Evolutionary conservation across 2,329 filamentous ascomycete species (phyloP).

Genomic region (Sclerotinia minor): DNA sequence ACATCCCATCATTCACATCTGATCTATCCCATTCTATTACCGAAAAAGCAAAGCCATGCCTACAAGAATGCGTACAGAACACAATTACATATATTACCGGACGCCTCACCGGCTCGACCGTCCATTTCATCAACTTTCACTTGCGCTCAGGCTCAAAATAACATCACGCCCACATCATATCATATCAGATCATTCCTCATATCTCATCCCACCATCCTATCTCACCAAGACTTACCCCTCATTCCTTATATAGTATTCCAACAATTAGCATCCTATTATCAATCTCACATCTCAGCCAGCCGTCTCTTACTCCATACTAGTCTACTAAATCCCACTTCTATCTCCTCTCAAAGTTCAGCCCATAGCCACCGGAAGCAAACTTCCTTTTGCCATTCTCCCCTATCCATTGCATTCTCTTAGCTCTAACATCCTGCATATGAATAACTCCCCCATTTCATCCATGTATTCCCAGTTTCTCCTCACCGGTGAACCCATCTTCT

Average conservation of each 20-base stretch:
- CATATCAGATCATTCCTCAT: not conserved
- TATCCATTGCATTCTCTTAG: no score
- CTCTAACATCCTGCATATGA: no score
- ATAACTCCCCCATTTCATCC: no score
- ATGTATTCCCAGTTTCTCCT: not conserved
- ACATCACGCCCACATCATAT: not conserved
- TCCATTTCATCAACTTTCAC: not conserved
- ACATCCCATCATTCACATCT: not conserved
- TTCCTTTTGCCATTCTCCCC: no score
- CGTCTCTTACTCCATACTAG: not conserved
- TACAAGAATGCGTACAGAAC: not conserved
- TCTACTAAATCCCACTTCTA: no score
- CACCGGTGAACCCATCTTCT: not conserved
- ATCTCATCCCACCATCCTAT: not conserved
- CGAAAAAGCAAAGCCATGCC: not conserved
- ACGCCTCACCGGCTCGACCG: no score
- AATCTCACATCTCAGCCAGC: not conserved
- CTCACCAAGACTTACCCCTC: conserved; percentile 2
- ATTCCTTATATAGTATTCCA: not conserved
- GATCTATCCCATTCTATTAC: not conserved
- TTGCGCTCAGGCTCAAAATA: not conserved
- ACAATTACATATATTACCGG: not conserved
- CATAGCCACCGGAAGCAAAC: not conserved
- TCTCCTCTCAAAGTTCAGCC: not conserved
- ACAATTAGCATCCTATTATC: not conserved